Evolutionary conservation across 495 filamentous ascomycete species (phyloP), one percentile per base, ranked within the genome.

Genomic region (Penicillium cinerascens): DNA sequence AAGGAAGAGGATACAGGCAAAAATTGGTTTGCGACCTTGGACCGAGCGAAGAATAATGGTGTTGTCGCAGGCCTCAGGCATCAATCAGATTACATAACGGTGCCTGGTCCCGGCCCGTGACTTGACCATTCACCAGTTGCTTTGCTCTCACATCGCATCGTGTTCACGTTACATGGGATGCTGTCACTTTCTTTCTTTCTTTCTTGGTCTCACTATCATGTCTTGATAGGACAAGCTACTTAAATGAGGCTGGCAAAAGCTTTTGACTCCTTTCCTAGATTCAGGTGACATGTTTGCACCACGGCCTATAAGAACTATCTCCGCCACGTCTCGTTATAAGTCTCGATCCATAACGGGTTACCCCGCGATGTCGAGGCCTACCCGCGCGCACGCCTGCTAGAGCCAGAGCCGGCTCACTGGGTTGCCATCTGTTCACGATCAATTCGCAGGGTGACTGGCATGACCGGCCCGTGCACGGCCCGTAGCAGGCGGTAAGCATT

Each of bases 51-150:
- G 33, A 45, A 44, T 29, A 44, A 49, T 44, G 36, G 47, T 56
- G 52, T 47, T 48, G 37, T 27, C 51, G 33, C 25, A 22, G 17
- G 56, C 60, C 60, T 60, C 35, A 63, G 60, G 60, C 60, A 55
- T 13, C 0, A 43, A 55, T 13, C 0, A 43, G 3, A 44, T 62
- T 49, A 59, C 44, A 56, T 62, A 59, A 59, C 21, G 17, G n/a
- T 18, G 44, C 51, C 42, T 27, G 20, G 4, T 26, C 35, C 13
- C 2, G 39, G 18, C 44, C 44, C 35, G 29, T 54, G 47, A 49
- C 33, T 26, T 4, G 17, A 29, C 25, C 15, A 43, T 15, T 20
- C 37, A 47, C 15, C 49, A 17, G 16, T 35, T 35, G 43, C 22
- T 35, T 46, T n/a, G n/a, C 39, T 53, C 21, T 39, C 29, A 13